phyloP scores from a whole-genome alignment of 352 stramenopile species.

The Pseudoperonospora humuli region DNA sequence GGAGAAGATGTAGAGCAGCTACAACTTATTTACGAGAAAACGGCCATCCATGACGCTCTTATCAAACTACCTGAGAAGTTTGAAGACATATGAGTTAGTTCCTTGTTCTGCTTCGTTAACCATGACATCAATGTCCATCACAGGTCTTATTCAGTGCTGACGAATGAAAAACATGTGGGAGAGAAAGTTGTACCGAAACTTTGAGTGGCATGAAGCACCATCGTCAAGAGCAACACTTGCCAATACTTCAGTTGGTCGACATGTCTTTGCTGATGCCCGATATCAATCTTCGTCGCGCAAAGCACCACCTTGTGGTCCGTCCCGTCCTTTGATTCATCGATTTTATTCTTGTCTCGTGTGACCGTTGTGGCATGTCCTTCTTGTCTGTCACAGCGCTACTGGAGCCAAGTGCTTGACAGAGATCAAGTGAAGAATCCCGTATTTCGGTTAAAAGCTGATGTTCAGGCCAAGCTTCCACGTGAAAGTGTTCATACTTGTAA shows the following conservation, averaged over 20 bases:
- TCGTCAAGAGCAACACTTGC: no score
- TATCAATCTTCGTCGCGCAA: constrained; percentile 56
- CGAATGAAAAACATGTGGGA: no score
- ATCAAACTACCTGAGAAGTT: no score
- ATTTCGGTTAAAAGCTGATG: constrained; percentile 23
- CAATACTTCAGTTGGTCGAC: neutral
- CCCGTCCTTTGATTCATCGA: neutral
- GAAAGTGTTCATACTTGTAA: constrained; percentile 1
- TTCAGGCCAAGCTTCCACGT: constrained; percentile 2
- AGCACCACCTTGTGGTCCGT: constrained; percentile 47
- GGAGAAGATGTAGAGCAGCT: no score
- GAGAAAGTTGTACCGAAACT: no score
- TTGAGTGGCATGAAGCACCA: no score
- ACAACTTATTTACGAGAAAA: no score
- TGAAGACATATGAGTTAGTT: no score
- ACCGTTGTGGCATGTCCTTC: neutral
- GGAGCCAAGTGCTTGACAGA: constrained; percentile 30
- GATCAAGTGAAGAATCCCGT: constrained; percentile 5
- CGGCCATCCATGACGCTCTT: no score
- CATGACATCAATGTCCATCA: no score
- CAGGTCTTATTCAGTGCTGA: no score
- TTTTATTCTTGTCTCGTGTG: constrained; percentile 3
- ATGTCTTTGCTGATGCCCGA: constrained; percentile 64
- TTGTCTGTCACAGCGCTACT: constrained; percentile 26
- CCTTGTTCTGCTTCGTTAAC: no score